Base-by-base conservation (phyloP, 73 alveolate genomes). In the Paramecium sonneborni region DNA sequence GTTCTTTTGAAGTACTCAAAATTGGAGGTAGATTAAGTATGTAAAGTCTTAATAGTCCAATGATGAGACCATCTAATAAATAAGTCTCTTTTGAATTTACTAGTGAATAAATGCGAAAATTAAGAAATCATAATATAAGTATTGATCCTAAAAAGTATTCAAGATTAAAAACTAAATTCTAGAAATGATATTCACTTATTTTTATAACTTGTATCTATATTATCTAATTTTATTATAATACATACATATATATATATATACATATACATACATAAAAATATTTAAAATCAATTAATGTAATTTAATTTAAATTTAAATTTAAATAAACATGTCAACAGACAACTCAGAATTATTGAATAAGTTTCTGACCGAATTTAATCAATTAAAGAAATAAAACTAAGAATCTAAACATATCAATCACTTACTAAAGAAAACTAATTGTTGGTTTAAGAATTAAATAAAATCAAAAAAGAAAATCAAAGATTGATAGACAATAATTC, bases 61-160 rank as follows among this genome's bases (percentile, higher is more conserved):
- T 35, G 55, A 52, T 52, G 68, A 72, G 58, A 72, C 86, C 86
- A 0, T 11, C 58, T 34, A 72, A 14, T 72, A 72, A 38, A 38
- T 2, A 30, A 37, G 86, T 72, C 24, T 35, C 58, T 14, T 72
- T 72, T 38, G 86, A 72, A 72, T 72, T 72, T 41, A 72, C 37
- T 2, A 72, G 57, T 35, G 86, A 72, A 72, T 72, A 72, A 38
- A 0, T 72, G 11, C 35, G 55, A 3, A 72, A 72, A 35, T 15
- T 72, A 15, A 72, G 44, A 72, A 72, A 72, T 26, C 84, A 32
- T 3, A 52, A 0, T 52, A 52, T 30, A n/a, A 52, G 84, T 30
- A 26, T 62, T 11, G 84, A 62, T 62, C 39, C 39, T 14, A 26
- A 62, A 62, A 62, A 62, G 44, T 62, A 62, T 62, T n/a, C 20